Percentiles rank a stretch among this genome's conserved stretches.
phyloP scores from a whole-genome alignment of 345 rosid species.

The Camelina neglecta region DNA sequence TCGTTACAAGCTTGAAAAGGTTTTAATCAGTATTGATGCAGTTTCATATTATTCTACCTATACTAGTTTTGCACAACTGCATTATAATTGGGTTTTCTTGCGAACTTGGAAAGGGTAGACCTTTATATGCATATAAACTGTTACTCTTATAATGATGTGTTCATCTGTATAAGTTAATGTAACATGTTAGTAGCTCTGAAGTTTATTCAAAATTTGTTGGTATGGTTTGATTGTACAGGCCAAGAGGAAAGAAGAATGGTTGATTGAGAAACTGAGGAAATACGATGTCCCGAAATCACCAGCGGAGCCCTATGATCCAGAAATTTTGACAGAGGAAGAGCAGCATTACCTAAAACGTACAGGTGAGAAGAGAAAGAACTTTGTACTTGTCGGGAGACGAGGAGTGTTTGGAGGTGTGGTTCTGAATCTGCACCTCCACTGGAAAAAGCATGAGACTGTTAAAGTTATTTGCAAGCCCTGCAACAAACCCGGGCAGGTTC shows the following conservation, averaged over 20 bases:
- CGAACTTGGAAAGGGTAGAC: neutral
- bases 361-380: conserved; percentile 88
- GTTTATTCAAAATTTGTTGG: neutral
- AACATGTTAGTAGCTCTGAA: neutral
- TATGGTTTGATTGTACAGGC: conserved; percentile 51
- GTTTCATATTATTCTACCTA: neutral
- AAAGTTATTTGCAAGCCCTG: conserved; percentile 92
- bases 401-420: conserved; percentile 98
- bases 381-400: conserved; percentile 83
- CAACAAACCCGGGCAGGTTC: conserved; percentile 75
- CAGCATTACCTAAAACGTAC: conserved; percentile 88
- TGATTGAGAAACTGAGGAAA: conserved; percentile 87
- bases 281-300: conserved; percentile 64
- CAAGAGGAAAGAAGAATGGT: conserved; percentile 87
- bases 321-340: conserved; percentile 89
- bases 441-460: conserved; percentile 96
- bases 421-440: conserved; percentile 94
- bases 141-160: conserved; percentile 16
- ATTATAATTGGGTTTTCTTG: neutral
- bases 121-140: neutral
- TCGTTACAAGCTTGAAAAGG: conserved; percentile 91
- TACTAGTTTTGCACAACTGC: too few species aligned
- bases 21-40: conserved; percentile 20
- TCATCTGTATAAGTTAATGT: conserved; percentile 7
- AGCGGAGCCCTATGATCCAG: conserved; percentile 74